Base-by-base conservation (phyloP, 1,284 basidiomycete genomes). In the Microstroma glucosiphilum region DNA sequence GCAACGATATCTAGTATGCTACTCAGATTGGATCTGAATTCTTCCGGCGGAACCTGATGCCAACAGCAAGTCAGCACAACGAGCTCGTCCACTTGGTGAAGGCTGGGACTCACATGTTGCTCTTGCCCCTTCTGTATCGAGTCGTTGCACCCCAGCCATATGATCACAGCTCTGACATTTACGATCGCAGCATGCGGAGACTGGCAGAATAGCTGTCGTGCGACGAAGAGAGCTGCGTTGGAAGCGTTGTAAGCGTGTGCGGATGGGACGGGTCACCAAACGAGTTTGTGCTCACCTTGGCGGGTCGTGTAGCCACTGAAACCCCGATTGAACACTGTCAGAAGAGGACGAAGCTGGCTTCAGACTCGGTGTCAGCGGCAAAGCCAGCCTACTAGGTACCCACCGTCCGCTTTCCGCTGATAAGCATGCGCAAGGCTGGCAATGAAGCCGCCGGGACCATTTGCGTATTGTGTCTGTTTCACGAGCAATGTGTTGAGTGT, bases 121-220 rank as follows among this genome's bases (percentile, higher is more conserved):
- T 17, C 6, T 13, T 54, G 21, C 2, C 51, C 51, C 26, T 19
- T 19, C 13, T 54, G 13, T 19, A 54, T 54, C 3, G 51, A 54
- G 51, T 54, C 51, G 51, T 54, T 54, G 25, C 51, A 54, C 8
- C 51, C 51, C 26, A 54, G 51, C 51, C 51, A 54, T 6, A 54
- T 13, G 51, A 26, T 54, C 6, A 26, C 51, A 2, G 51, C 51
- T 12, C 19, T 15, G 51, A n/a, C 15, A 23, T 54, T 37, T 9
- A 9, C 4, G 30, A 37, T 37, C 30, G 30, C 3, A 37, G n/a
- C n/a, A 37, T 37, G 30, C 4, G 30, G 30, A 37, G 30, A 37
- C 30, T 9, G 9, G 9, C 30, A 9, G 30, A 37, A 37, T 3
- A 37, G 30, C 30, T 37, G 30, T 37, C 9, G 3, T 9, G 30